Evolutionary conservation across 1,139 yeast genomes (phyloP), one percentile per base, ranked within the genome.

Genomic region (Debaryomyces psychrophilus): DNA sequence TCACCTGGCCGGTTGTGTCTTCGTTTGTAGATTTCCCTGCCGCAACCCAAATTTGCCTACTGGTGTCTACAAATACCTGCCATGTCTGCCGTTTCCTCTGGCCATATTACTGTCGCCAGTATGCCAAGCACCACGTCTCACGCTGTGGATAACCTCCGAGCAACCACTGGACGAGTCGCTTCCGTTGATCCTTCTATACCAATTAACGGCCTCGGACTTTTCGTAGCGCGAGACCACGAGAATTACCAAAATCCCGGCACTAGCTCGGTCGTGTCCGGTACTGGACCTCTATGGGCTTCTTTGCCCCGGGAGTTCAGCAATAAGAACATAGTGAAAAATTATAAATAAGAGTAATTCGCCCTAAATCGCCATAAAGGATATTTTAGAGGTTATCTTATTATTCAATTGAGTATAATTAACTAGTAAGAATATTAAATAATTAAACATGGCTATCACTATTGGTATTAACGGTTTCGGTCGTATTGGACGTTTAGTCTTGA

Each of bases 401-500:
- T 28, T 38, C 41, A 38, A 38, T 38, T 38, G 41, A 38, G 20
- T 26, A 17, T 38, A 38, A 38, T 38, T 38, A n/a, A 22, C 31
- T 38, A 28, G 22, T 38, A 38, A 38, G 34, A 28, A 37, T 38
- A 38, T 28, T 18, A 15, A 20, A 23, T 35, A 35, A 38, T 20
- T 33, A 31, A 59, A 48, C 57, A 67, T 67, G 71, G 71, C 70
- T 65, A 65, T 77, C 61, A 72, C 67, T 52, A 76, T 86, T 70
- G 93, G 93, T 79, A 87, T 86, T 71, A 86, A 86, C 85, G 93
- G 93, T 67, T 86, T 86, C 85, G 95, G 95, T 62, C 84, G 95
- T 74, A 86, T 86, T 62, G 95, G 95, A 59, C 89, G 95, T 75
- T 82, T 86, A 67, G 95, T 87, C 58, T 77, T 85, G 68, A 84